Evolutionary conservation across 2,329 filamentous ascomycete genomes (phyloP), one percentile per base, ranked within the genome.

Genomic region (Dactylellina haptotyla): DNA sequence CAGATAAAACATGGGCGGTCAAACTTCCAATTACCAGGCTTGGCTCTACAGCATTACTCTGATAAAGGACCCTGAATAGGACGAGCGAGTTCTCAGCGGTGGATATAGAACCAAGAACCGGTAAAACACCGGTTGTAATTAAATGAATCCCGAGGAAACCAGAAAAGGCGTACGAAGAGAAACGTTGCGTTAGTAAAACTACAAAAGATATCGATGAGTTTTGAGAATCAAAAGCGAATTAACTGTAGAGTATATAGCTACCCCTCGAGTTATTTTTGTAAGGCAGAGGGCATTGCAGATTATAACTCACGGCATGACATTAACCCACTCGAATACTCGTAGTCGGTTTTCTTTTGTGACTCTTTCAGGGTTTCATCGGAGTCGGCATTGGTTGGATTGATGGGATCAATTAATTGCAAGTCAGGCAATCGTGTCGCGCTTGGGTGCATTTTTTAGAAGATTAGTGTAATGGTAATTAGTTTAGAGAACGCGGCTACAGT

Each of bases 61-160:
- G 94, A 83, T 98, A 98, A 80, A 95, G 88, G 53, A 96, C 93
- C 74, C 94, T 88, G 26, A 93, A 93, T 80, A 97, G 91, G 76
- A 98, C 89, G 53, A 98, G 88, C 81, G 93, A 96, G 54, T 88
- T 88, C 80, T 97, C 93, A 72, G 90, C 90, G 58, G 88, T 86
- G 6, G 89, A 83, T 4, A 95, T 87, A 48, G 90, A 92, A 41
- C 90, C 92, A 54, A 89, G 77, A 37, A 95, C 86, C 0, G 92
- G 93, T 76, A 96, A 89, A 45, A 96, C 80, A 5, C 91, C 91
- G 32, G 92, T 94, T 78, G 93, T 96, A 78, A 88, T 85, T 75
- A 95, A 84, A 82, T 96, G 93, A 66, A 95, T 84, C 28, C 87
- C 84, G 32, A 89, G 85, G 82, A 94, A 96, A 76, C 91, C 83